Evolutionary conservation across 345 rosid species (phyloP).

Genomic region (Acer campestre): DNA sequence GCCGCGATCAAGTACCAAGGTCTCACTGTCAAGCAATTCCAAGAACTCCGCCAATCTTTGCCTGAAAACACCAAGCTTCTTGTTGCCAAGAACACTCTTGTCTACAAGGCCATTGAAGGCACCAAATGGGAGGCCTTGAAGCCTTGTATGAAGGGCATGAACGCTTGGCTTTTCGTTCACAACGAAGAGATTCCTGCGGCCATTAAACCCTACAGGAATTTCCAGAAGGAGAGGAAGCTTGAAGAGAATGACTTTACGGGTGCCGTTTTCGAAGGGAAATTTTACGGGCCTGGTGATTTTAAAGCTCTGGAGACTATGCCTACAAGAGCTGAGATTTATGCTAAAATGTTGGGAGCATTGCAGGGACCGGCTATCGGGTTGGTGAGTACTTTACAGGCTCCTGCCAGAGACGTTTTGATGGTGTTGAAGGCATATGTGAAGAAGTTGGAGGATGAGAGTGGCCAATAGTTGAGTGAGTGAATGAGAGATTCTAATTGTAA

Average conservation of each 20-base stretch:
- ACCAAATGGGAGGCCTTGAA: constrained; percentile 79
- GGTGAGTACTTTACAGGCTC: constrained; percentile 87
- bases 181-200: constrained; percentile 86
- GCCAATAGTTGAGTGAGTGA: constrained; percentile 30
- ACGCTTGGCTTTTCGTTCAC: constrained; percentile 92
- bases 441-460: constrained; percentile 87
- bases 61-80: constrained; percentile 70
- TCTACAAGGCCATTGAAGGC: constrained; percentile 84
- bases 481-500: not conserved
- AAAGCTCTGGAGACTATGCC: constrained; percentile 80
- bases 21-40: constrained; percentile 85
- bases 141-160: constrained; percentile 98
- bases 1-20: constrained; percentile 82
- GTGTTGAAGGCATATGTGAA: constrained; percentile 78
- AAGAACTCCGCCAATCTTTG: constrained; percentile 67
- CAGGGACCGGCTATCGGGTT: constrained; percentile 80
- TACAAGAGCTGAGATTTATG: constrained; percentile 78
- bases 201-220: constrained; percentile 74
- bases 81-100: constrained; percentile 89
- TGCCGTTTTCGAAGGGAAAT: constrained; percentile 91
- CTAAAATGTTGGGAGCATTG: constrained; percentile 78
- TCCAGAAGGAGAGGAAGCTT: constrained; percentile 74
- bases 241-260: constrained; percentile 80
- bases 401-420: constrained; percentile 81
- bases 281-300: constrained; percentile 77